Evolutionary conservation across 2,329 filamentous ascomycete species (phyloP).

Genomic region (Calonectria montana): DNA sequence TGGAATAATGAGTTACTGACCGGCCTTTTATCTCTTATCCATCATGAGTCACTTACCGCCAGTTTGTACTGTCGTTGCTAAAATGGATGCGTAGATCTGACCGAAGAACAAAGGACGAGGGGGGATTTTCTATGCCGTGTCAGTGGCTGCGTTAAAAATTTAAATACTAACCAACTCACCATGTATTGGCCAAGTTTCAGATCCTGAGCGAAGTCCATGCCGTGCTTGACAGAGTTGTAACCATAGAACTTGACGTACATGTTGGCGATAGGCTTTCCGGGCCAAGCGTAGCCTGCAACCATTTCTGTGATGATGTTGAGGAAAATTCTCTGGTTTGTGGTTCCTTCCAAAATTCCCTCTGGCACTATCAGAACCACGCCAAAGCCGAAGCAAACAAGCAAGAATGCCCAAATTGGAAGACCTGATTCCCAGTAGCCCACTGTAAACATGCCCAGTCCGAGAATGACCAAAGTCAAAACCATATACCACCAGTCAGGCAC

Average conservation of each 20-base stretch:
- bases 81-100: constrained; percentile 13
- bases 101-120: constrained; percentile 17
- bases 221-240: constrained; percentile 25
- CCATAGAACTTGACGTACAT: constrained; percentile 25
- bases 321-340: constrained; percentile 24
- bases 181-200: constrained; percentile 23
- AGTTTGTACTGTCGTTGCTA: constrained; percentile 16
- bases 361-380: constrained; percentile 16
- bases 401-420: constrained; percentile 21
- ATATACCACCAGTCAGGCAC: constrained; percentile 23
- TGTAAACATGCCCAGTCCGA: constrained; percentile 20
- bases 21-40: rapidly evolving
- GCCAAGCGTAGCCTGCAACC: constrained; percentile 21
- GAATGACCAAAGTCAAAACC: constrained; percentile 4
- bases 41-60: background rate
- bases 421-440: constrained; percentile 21
- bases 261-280: constrained; percentile 24
- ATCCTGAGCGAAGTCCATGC: constrained; percentile 25
- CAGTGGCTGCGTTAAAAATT: background rate
- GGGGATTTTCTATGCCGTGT: constrained; percentile 11
- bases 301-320: constrained; percentile 23
- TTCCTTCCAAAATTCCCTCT: constrained; percentile 21
- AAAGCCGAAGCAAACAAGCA: constrained; percentile 20
- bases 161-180: background rate
- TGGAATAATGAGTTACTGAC: background rate